Evolutionary conservation across 2,329 filamentous ascomycete genomes (phyloP), one percentile per base, ranked within the genome.

Genomic region (Botryosphaeria agaves): DNA sequence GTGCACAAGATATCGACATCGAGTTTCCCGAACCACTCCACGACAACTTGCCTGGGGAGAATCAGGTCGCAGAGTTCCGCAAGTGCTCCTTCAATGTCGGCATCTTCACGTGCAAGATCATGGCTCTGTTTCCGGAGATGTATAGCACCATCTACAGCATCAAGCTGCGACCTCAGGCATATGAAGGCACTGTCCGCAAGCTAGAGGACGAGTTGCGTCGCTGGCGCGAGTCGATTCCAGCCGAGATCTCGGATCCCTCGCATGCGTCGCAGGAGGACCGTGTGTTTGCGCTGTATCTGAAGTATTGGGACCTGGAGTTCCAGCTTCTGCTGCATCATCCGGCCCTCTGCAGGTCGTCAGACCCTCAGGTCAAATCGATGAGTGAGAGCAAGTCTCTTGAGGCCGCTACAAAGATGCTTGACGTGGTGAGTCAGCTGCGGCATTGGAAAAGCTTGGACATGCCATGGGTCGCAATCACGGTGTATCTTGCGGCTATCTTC

Each of bases 61-160:
- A 70, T 12, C 40, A 34, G 4, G 27, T 54, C 7, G 45, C 46
- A 11, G 41, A 52, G 3, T 60, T 56, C 43, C 55, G 52, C n/a
- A 67, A 67, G 26, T 87, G 79, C 46, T 63, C 63, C 1, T 84
- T 75, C 44, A 61, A 70, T 29, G 66, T 78, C 15, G 79, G 72
- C 5, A 60, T 84, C 9, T 64, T 69, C 29, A 67, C 64, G 14
- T 74, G 74, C 47, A 76, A 72, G 39, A 61, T 79, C 29, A 58
- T 72, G 0, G 69, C 72, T 2, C 59, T 81, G 12, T 73, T 72
- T 38, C 66, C 83, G 44, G 75, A 85, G 36, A 68, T 91, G 52
- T 84, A 77, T 48, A 68, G 70, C 40, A 75, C 70, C 23, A 66
- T 91, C n/a, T 85, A 87, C 53, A 67, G 76, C 26, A 69, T 80